Base-by-base conservation (phyloP, 805 yeast genomes). In the Hanseniaspora clermontiae region DNA sequence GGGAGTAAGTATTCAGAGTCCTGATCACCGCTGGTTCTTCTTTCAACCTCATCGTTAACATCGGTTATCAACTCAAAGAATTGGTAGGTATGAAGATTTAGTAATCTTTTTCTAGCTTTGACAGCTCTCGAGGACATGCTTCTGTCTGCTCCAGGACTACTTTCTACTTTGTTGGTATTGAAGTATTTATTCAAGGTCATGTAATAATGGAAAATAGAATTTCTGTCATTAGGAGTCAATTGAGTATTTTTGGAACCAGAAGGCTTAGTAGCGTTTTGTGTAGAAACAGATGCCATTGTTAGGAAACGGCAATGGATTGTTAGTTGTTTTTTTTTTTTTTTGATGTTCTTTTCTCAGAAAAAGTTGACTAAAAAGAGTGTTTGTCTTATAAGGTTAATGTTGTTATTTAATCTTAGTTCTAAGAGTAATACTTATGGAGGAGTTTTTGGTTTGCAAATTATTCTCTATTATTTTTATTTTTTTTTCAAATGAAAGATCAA, bases 61-160 rank as follows among this genome's bases (percentile, higher is more conserved):
- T 93, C 99, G 2, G 96, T 89, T 61, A 95, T 81, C 58, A 93
- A 78, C 68, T 93, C 99, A 59, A 78, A 76, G 66, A 93, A 89
- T 69, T 95, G 98, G 8, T 83, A 80, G 34, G 77, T 73, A 1
- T 95, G 83, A 55, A 95, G 76, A 65, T 87, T 88, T 60, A 84
- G 75, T 50, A 91, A 76, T 69, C 91, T 89, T 61, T 85, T 88
- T 61, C 96, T 76, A 2, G 96, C 96, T 65, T 87, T 82, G 42
- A 79, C 81, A 5, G 90, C 90, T 58, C 93, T 68, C 12, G 70
- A 60, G 1, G 76, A 70, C 38, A 65, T 66, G 5, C 70, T 64
- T 55, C 71, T 65, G 56, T 68, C 68, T 17, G 27, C 14, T 10
- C 29, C 48, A 9, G 43, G 43, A 24, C 49, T 42, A 14, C n/a